phyloP scores from a whole-genome alignment of 2,329 filamentous ascomycete species.

The Lomentospora prolificans region DNA sequence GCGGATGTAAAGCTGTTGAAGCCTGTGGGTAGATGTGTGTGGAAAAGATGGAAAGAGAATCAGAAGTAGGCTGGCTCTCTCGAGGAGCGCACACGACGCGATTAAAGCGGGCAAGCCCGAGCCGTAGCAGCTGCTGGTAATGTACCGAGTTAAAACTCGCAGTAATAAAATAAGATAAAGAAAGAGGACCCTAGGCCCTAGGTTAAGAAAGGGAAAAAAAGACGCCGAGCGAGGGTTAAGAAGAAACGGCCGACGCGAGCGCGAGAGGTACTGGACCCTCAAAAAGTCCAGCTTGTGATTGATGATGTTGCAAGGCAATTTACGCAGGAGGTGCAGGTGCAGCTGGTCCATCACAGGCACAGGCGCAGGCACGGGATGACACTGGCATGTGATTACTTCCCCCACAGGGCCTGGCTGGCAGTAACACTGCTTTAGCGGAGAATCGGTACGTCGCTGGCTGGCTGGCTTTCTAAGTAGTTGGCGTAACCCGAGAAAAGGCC shows the following conservation, averaged over 20 bases:
- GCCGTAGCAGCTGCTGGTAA: too few relatives aligned
- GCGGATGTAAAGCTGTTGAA: not conserved
- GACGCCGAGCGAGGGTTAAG: not conserved
- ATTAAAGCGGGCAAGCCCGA: too few relatives aligned
- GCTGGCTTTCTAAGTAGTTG: too few relatives aligned
- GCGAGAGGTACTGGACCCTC: not conserved
- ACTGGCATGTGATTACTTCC: slow-evolving; percentile 7
- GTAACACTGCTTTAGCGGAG: not conserved
- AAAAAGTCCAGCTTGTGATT: not conserved
- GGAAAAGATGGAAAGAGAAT: not conserved
- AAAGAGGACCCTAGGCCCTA: not conserved
- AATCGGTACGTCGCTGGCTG: too few relatives aligned
- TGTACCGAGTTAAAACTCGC: not conserved
- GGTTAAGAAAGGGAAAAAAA: not conserved
- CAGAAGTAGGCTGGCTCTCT: too few relatives aligned
- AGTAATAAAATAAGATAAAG: too few relatives aligned
- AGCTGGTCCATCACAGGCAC: not conserved
- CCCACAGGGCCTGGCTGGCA: not conserved
- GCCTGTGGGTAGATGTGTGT: not conserved
- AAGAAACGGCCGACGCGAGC: not conserved
- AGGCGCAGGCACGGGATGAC: slow-evolving; percentile 1
- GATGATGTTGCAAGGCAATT: not conserved
- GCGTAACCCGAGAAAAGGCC: too few relatives aligned
- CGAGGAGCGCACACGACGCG: too few relatives aligned
- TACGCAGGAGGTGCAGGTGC: not conserved